Evolutionary conservation across 2,329 filamentous ascomycete genomes (phyloP), one percentile per base, ranked within the genome.

Genomic region (Fusarium brevicatenulatum): DNA sequence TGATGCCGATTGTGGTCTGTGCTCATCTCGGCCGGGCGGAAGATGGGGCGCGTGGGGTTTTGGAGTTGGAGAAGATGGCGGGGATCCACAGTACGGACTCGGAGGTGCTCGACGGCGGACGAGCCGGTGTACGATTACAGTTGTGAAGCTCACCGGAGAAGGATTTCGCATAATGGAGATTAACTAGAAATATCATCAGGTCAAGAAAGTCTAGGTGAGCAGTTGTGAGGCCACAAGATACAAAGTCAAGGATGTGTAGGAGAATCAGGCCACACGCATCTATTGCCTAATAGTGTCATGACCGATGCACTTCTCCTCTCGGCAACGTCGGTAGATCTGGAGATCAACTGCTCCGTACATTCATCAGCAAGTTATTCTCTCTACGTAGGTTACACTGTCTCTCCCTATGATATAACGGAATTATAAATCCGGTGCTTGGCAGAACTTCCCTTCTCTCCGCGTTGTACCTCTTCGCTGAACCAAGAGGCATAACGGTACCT

Each of bases 1-100:
- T 68, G 69, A 68, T 71, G 74, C 76, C 76, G 76, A 77, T 68
- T n/a, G 13, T 76, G 74, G 76, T 77, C 76, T 68, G 76, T 78
- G 76, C 76, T 65, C 63, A 23, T 68, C 63, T 78, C 76, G 76
- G 37, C 37, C 69, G 56, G 70, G 64, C 68, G 42, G 36, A 70
- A 72, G 59, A 54, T 54, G 34, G 50, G 50, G 50, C 50, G 10
- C 50, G 9, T 54, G 50, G 50, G 5, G 15, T 53, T 53, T 53
- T 37, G 28, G 28, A 30, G 28, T 54, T 54, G 50, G 50, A 54
- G 50, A 54, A 54, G 34, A 28, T 40, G 23, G 50, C 34, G 50
- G 50, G 50, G 34, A n/a, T 54, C 50, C 50, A 54, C 50, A 13
- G 6, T 28, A 21, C 50, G 34, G 50, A 28, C 34, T 54, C 50